These are phyloP conservation scores for Zelopaecilomyces penicillatus DNA, from an alignment of 2,329 filamentous ascomycete species.

Conservation along the genomic window DNA sequence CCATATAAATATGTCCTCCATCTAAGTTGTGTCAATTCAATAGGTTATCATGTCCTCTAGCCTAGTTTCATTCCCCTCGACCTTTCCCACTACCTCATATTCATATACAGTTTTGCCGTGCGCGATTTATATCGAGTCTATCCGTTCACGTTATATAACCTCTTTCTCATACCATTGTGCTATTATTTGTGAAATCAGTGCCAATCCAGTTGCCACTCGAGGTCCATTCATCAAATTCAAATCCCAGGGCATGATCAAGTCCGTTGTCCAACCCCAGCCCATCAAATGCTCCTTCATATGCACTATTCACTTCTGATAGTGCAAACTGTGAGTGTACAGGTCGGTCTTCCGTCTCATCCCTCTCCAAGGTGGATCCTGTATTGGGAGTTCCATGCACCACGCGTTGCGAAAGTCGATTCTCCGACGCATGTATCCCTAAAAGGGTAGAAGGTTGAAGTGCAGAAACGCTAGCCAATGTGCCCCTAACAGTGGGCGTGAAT, in stretches of 20 bases:
- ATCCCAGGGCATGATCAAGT: slow-evolving; percentile 33
- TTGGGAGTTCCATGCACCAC: slow-evolving; percentile 12
- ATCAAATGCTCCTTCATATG: slow-evolving; percentile 41
- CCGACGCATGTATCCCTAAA: background rate
- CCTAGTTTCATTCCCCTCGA: no score
- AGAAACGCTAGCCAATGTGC: slow-evolving; percentile 12
- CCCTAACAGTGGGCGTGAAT: background rate
- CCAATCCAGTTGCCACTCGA: slow-evolving; percentile 22
- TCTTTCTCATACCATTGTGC: no score
- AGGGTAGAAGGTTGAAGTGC: slow-evolving; percentile 11
- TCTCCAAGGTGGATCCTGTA: background rate
- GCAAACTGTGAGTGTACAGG: slow-evolving; percentile 21
- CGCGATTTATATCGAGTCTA: no score
- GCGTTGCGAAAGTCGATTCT: background rate
- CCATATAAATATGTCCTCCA: no score
- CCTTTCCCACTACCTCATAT: no score
- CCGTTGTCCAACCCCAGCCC: slow-evolving; percentile 38
- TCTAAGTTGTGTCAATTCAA: no score
- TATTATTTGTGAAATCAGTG: slow-evolving; percentile 21
- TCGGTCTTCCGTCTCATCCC: slow-evolving; percentile 11
- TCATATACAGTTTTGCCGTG: no score
- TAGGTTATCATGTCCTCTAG: no score
- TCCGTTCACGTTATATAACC: no score
- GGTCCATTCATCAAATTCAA: slow-evolving; percentile 29
- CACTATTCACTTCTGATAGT: slow-evolving; percentile 39